Evolutionary conservation across 129 eudicot species (phyloP).

Genomic region (Artemisia annua): DNA sequence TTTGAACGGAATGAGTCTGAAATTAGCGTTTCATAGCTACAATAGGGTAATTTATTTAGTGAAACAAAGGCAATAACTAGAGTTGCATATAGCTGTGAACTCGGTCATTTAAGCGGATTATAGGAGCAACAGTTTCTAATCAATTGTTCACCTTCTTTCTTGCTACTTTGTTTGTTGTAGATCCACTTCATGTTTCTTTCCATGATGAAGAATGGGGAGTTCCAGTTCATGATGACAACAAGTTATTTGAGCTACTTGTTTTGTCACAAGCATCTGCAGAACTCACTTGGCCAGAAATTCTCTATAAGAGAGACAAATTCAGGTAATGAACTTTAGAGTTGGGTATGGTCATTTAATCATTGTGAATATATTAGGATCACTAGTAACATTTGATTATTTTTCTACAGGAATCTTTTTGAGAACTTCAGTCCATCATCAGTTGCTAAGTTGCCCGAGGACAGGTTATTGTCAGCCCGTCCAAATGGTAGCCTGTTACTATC

Average conservation of each 20-base stretch:
- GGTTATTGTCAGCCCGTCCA: constrained; percentile 30
- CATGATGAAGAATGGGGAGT: constrained; percentile 95
- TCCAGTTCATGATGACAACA: constrained; percentile 67
- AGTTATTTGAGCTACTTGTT: constrained; percentile 67
- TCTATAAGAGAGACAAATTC: constrained; percentile 57
- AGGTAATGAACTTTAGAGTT: constrained; percentile 38
- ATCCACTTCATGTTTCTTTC: constrained; percentile 56
- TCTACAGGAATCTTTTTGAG: constrained; percentile 57
- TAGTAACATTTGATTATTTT: not conserved
- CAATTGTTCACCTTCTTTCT: constrained; percentile 12
- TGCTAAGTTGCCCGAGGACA: constrained; percentile 63
- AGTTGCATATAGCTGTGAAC: constrained; percentile 9
- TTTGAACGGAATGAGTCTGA: too few relatives aligned
- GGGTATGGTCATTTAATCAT: not conserved
- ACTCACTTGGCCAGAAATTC: constrained; percentile 76
- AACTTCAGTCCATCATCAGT: constrained; percentile 55
- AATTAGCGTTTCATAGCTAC: too few relatives aligned
- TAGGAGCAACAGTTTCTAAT: not conserved
- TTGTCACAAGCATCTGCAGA: constrained; percentile 79
- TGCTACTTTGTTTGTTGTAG: constrained; percentile 37
- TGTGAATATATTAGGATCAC: not conserved
- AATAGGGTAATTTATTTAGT: too few relatives aligned
- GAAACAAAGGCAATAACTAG: too few relatives aligned
- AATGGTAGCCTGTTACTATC: constrained; percentile 52
- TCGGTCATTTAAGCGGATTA: not conserved